Conservation (phyloP, 176 grass and related monocot species). For the Microstegium vimineum region DNA sequence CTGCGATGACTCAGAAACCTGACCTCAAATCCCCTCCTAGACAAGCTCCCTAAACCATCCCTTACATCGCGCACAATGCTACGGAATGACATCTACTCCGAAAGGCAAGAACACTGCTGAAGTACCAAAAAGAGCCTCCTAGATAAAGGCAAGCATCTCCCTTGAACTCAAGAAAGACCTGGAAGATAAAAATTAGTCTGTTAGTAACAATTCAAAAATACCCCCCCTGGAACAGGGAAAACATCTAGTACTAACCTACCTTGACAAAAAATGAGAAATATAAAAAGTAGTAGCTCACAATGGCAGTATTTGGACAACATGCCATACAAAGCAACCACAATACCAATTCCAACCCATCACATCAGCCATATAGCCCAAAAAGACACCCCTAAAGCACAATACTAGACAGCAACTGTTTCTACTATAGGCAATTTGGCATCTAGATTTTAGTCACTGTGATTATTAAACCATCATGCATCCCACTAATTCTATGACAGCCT, state of each 20-base stretch:
- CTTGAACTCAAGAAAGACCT: conserved; percentile 1
- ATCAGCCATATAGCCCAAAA: background rate
- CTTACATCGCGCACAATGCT: conserved; percentile 58
- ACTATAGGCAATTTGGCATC: background rate
- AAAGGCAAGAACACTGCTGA: background rate
- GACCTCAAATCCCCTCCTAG: conserved; percentile 52
- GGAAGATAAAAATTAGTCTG: conserved; percentile 11
- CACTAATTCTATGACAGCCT: background rate
- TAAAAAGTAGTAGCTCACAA: background rate
- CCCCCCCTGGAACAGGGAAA: background rate
- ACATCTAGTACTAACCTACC: background rate
- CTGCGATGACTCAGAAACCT: conserved; percentile 34
- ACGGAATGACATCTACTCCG: conserved; percentile 59
- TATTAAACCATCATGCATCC: background rate
- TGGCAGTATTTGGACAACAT: background rate
- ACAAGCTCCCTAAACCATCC: conserved; percentile 60
- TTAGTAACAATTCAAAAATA: background rate
- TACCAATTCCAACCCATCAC: background rate
- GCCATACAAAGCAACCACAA: background rate
- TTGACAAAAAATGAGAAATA: background rate
- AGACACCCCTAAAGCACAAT: background rate
- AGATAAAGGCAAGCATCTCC: conserved; percentile 1
- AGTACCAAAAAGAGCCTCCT: background rate
- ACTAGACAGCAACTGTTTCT: background rate
- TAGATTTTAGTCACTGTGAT: background rate